These are phyloP conservation scores for Artemisia annua DNA, from an alignment of 129 eudicot genomes.

Conservation along the genomic window DNA sequence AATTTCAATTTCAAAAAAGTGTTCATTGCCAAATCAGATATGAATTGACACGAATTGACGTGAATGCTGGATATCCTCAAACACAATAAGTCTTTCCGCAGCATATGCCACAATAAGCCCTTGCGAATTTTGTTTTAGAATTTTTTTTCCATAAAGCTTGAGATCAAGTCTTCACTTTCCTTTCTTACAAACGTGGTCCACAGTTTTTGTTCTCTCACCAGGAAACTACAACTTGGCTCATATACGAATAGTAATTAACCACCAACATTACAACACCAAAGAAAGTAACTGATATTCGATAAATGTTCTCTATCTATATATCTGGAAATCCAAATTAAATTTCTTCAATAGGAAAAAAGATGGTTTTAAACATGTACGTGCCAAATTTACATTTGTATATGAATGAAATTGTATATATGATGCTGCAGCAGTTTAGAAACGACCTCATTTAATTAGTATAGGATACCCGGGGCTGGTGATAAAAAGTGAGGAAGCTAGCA, in stretches of 20 bases:
- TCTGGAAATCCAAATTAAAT: too few species aligned
- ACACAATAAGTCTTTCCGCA: too few species aligned
- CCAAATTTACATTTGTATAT: too few species aligned
- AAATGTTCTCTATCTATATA: not conserved
- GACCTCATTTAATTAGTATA: not conserved
- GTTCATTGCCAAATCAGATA: not conserved
- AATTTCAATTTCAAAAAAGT: too few species aligned
- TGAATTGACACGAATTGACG: not conserved
- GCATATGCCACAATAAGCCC: conserved; percentile 18
- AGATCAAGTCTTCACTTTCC: not conserved
- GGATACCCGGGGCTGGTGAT: not conserved
- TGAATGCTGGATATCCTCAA: conserved; percentile 13
- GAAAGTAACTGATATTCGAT: not conserved
- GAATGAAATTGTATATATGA: too few species aligned
- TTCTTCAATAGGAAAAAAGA: too few species aligned
- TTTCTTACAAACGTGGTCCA: conserved; percentile 1
- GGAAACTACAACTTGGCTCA: not conserved
- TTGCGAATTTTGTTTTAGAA: not conserved
- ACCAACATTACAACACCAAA: not conserved
- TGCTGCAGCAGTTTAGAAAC: not conserved
- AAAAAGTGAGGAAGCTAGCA: not conserved
- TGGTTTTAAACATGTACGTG: too few species aligned
- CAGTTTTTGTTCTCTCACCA: conserved; percentile 6
- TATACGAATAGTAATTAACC: not conserved
- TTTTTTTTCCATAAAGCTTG: not conserved